phyloP scores from a whole-genome alignment of 768 basidiomycete species.

The Mycena albidolilacea region DNA sequence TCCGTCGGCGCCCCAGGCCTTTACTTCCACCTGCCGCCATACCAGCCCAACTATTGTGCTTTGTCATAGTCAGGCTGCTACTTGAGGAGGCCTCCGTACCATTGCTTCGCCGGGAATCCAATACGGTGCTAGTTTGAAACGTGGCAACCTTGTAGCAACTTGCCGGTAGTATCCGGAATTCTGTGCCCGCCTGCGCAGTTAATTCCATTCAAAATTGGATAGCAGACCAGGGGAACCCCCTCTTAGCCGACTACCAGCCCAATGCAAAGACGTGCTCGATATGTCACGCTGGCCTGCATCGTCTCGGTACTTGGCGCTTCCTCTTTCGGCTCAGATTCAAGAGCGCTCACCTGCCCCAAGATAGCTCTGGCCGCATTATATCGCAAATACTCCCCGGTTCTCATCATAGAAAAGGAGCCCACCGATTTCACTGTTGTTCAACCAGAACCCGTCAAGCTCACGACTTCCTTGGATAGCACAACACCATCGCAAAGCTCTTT shows the following conservation, averaged over 20 bases:
- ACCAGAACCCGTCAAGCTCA: neutral
- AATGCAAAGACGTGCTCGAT: constrained; percentile 26
- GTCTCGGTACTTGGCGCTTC: neutral
- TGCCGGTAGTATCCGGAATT: no score
- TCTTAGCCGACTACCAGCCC: neutral
- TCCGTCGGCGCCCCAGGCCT: neutral
- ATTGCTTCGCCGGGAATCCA: no score
- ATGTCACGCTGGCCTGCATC: constrained; percentile 1
- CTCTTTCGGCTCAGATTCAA: neutral
- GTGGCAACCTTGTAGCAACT: no score
- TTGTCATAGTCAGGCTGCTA: no score
- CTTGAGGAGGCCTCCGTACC: no score
- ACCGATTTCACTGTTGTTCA: neutral
- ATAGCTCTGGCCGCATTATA: neutral
- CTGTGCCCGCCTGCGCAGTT: no score
- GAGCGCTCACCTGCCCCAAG: neutral
- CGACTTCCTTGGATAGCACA: neutral
- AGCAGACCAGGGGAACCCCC: no score
- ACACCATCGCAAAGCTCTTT: neutral
- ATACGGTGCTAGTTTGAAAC: no score
- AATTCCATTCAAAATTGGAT: no score
- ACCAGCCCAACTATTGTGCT: neutral
- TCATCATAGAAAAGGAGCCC: neutral
- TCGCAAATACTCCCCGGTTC: constrained; percentile 21
- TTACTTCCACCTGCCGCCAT: neutral